Evolutionary conservation across 441 rosid genomes (phyloP).

Genomic region (Cnidoscolus chayamansa): DNA sequence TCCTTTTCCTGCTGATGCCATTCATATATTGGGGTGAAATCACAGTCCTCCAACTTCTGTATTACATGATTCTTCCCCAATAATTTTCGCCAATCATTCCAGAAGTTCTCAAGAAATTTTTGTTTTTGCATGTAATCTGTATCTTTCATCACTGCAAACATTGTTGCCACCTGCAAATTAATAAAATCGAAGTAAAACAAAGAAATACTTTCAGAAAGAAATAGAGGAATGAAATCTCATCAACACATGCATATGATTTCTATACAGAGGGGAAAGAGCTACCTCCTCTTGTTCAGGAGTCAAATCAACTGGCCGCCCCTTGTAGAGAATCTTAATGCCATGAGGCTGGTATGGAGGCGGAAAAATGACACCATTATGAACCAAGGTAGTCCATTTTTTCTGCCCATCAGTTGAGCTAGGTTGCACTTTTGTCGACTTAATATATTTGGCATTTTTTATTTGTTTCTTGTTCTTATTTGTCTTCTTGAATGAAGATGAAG

Average conservation of each 20-base stretch:
- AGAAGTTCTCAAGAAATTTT: slow-evolving; percentile 82
- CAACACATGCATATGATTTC: slow-evolving; percentile 10
- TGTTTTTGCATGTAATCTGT: slow-evolving; percentile 83
- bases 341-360: slow-evolving; percentile 90
- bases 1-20: slow-evolving; percentile 91
- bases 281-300: slow-evolving; percentile 96
- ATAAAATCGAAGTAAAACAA: slow-evolving; percentile 23
- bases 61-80: slow-evolving; percentile 84
- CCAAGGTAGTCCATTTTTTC: slow-evolving; percentile 94
- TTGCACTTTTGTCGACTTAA: slow-evolving; percentile 57
- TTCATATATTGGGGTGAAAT: slow-evolving; percentile 83
- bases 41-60: slow-evolving; percentile 71
- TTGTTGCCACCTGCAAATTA: slow-evolving; percentile 89
- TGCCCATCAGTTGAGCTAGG: slow-evolving; percentile 97
- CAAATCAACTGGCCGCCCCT: slow-evolving; percentile 75
- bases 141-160: slow-evolving; percentile 97
- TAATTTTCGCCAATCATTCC: slow-evolving; percentile 90
- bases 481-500: slow-evolving; percentile 55
- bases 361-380: slow-evolving; percentile 93
- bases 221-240: slow-evolving; percentile 5
- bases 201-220: slow-evolving; percentile 3
- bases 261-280: slow-evolving; percentile 12
- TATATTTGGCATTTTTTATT: slow-evolving; percentile 63
- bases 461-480: slow-evolving; percentile 53
- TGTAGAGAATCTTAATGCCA: slow-evolving; percentile 76